Base-by-base conservation (phyloP, 129 eudicot genomes). In the Scalesia atractyloides region DNA sequence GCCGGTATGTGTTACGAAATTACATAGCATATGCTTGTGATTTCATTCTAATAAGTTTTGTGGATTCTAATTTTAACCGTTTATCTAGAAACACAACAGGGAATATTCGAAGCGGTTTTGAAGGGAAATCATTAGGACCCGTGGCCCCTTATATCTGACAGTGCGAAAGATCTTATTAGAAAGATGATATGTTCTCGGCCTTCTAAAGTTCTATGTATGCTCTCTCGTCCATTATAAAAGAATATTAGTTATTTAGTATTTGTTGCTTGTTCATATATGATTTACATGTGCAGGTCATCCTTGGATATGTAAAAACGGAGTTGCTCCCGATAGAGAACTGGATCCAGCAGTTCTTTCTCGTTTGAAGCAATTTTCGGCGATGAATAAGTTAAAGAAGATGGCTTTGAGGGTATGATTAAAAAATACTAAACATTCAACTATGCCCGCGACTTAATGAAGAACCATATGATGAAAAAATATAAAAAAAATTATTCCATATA, bases 351-450 rank as follows among this genome's bases (percentile, higher is more conserved):
- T 89, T 48, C 96, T 92, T 75, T 85, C 92, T 84, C 95, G 98
- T 74, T 86, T 92, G 74, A 92, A 92, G 73, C 89, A 87, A 54
- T 92, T 92, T 73, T 92, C 98, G 67, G 96, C 96, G 12, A 92
- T 92, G 98, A 92, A 91, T 74, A 91, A 88, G 91, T 80, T 91
- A 67, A 91, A 91, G 87, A 88, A 88, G 84, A 88, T 91, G 98
- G 98, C 98, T 72, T 85, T 92, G 56, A 86, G 98, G 96, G 98
- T 92, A 89, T 60, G 15, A 7, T 6, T 13, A 14, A 13, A 12
- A 30, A 12, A 60, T 30, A 60, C 6, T 2, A 7, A 56, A 56
- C 20, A 19, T 20, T 9, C 34, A 22, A 19, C 33, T 7, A 5
- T 26, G 34, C 17, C 36, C 34, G 66, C 39, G 66, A 6, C 17